Conservation (phyloP, 1,284 basidiomycete genomes). For the Heterobasidion annosum region DNA sequence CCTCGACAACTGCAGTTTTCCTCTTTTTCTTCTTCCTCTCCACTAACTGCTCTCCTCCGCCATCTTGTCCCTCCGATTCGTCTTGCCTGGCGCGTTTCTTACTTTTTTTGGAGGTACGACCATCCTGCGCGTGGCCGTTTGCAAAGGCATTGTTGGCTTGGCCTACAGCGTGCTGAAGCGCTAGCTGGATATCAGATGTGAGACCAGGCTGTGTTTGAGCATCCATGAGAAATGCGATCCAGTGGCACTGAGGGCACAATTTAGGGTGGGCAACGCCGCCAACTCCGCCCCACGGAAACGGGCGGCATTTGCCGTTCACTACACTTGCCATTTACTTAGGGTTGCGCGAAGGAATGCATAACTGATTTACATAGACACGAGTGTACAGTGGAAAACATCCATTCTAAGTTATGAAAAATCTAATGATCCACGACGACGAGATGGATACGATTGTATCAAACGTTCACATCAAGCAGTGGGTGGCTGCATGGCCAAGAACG, state of each 20-base stretch:
- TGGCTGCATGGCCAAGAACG: slow-evolving; percentile 20
- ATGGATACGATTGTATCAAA: no score
- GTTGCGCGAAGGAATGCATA: neutral
- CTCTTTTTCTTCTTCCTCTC: slow-evolving; percentile 17
- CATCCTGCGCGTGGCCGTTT: slow-evolving; percentile 19
- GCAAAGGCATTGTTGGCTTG: slow-evolving; percentile 26
- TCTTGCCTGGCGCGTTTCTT: slow-evolving; percentile 16
- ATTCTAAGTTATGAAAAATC: no score
- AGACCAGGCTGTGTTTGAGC: slow-evolving; percentile 12
- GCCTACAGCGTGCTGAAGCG: slow-evolving; percentile 29
- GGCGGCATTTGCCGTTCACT: neutral
- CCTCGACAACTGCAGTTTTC: slow-evolving; percentile 1
- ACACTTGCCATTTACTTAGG: neutral
- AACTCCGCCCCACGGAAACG: neutral
- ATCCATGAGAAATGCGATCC: slow-evolving; percentile 4
- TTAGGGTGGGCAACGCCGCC: neutral
- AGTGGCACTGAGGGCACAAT: slow-evolving; percentile 4
- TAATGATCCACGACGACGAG: no score
- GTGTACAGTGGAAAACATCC: no score
- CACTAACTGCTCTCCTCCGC: slow-evolving; percentile 6
- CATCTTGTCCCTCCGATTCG: neutral
- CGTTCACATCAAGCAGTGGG: no score
- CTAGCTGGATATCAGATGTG: slow-evolving; percentile 27
- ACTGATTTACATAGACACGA: no score
- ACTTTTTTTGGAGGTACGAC: slow-evolving; percentile 15